Base-by-base conservation (phyloP, 768 basidiomycete species). In the Antrodiella citrinella region DNA sequence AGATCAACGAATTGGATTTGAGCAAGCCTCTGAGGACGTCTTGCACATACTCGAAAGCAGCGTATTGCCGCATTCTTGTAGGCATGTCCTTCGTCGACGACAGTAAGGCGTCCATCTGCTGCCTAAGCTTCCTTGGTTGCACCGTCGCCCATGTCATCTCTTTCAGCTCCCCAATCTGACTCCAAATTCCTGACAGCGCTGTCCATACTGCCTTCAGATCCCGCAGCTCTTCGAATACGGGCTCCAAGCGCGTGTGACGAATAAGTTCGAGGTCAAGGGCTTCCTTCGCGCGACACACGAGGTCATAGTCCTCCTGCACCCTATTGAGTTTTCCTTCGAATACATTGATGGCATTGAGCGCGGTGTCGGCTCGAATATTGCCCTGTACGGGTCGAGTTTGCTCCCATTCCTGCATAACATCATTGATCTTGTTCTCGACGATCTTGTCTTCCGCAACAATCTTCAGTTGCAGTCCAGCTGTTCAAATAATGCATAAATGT, bases 391-490 rank as follows among this genome's bases (percentile, higher is more conserved):
- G 96, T 60, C 96, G 91, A 55, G 86, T 91, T 61, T 85, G 78
- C 64, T 97, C 94, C 96, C 96, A 98, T 66, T 98, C 96, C 50
- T 74, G 69, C 13, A 96, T 74, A 51, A 92, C 78, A 59, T 96
- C 93, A 59, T 78, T 84, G 62, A 98, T 93, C 71, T 91, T 93
- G 68, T 91, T 90, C 72, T 95, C 91, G 1, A 98, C 82, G 49
- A 97, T 92, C 72, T 95, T 95, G 74, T 97, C 96, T 67, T 99
- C 93, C 1, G 96, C 93, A n/a, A 95, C 90, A 65, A 99, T 95
- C 77, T 98, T 99, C 54, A 97, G 75, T 67, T 98, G 96, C n/a
- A 99, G 74, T 0, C 95, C 96, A 55, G 91, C 94, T 95, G 53
- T 40, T 22, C 39, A 11, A 22, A 22, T 38, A 38, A 3, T 26